Conservation (phyloP, 2,329 filamentous ascomycete species). For the Thelonectria olida region DNA sequence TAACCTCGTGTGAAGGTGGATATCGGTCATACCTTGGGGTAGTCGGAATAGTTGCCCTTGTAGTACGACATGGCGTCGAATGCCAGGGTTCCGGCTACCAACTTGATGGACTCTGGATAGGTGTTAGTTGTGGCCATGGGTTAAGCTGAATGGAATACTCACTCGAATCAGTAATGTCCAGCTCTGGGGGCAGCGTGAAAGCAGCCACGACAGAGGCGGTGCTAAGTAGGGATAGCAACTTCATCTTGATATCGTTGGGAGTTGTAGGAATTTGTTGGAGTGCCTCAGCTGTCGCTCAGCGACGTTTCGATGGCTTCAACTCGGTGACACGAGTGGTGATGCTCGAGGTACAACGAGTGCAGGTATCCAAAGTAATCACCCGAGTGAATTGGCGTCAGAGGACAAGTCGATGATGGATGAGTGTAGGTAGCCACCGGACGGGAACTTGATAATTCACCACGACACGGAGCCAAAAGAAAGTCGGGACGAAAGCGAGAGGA, state of each 20-base stretch:
- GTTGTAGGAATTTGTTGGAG: neutral
- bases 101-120: constrained; percentile 65
- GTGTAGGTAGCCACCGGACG: neutral
- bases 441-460: neutral
- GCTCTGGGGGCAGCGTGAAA: constrained; percentile 2
- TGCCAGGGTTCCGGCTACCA: constrained; percentile 68
- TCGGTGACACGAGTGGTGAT: no score
- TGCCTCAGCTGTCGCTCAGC: constrained; percentile 2
- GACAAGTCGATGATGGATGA: neutral
- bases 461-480: neutral
- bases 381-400: neutral
- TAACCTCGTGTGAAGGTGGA: neutral
- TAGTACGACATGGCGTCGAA: constrained; percentile 72
- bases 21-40: constrained; percentile 50
- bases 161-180: constrained; percentile 32
- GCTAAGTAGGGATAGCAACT: constrained; percentile 14
- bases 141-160: constrained; percentile 1
- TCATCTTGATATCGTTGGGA: constrained; percentile 8
- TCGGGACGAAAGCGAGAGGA: neutral
- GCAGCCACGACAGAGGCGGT: constrained; percentile 11
- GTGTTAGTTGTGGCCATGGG: constrained; percentile 14
- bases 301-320: neutral
- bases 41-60: constrained; percentile 67
- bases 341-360: no score
- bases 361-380: no score